Conservation (phyloP, 306 rosid species). For the Casuarina glauca region DNA sequence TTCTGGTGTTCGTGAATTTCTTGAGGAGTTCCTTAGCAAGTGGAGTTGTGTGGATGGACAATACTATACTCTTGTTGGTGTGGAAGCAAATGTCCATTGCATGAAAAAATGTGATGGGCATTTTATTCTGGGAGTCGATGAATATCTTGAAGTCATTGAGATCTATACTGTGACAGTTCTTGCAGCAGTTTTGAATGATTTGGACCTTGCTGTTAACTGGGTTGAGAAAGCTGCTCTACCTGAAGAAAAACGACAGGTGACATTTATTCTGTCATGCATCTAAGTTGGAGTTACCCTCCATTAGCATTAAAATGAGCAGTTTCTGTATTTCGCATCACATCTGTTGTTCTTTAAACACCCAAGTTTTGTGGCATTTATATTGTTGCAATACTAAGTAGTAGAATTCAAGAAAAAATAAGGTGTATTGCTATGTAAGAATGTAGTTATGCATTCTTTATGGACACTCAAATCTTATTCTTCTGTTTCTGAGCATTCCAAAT, state of each 20-base stretch:
- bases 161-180: constrained; percentile 52
- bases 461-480: neutral
- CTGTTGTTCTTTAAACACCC: neutral
- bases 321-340: neutral
- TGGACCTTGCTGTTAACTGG: constrained; percentile 70
- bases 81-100: constrained; percentile 34
- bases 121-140: constrained; percentile 45
- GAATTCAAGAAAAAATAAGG: neutral
- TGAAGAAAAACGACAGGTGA: constrained; percentile 69
- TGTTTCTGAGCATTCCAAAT: neutral
- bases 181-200: constrained; percentile 42
- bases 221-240: constrained; percentile 74
- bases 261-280: neutral
- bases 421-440: neutral
- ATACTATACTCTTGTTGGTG: constrained; percentile 40
- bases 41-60: constrained; percentile 62
- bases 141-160: constrained; percentile 70
- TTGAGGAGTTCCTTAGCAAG: constrained; percentile 66
- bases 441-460: neutral
- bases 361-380: neutral
- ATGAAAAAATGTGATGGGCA: constrained; percentile 16
- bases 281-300: neutral
- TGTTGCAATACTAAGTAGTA: neutral
- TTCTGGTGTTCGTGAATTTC: constrained; percentile 40
- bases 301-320: neutral